A percentile compares a stretch with the other conserved stretches of the same genome.
Evolutionary conservation across 176 grass and related monocot genomes (phyloP).

Genomic region (Eleusine indica): DNA sequence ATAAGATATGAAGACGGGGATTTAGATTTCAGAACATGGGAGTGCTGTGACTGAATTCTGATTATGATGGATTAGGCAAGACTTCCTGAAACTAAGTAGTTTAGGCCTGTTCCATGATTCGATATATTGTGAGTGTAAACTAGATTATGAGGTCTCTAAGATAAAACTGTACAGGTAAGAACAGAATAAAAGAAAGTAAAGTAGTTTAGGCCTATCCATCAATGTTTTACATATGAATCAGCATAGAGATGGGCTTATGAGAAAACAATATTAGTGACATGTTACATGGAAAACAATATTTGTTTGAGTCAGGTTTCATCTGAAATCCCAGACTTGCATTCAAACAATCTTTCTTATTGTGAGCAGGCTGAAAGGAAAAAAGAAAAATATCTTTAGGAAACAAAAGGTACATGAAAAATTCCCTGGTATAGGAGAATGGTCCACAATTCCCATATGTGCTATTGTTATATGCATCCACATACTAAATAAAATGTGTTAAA

Average conservation of each 20-base stretch:
- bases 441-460: neutral
- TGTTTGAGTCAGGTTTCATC: conserved; percentile 3
- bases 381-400: neutral
- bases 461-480: neutral
- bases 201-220: neutral
- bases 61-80: neutral
- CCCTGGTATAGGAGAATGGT: neutral
- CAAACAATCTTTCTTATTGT: no score
- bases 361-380: no score
- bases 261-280: conserved; percentile 11
- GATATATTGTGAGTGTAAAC: neutral
- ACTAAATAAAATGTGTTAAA: neutral
- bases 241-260: neutral
- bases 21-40: neutral
- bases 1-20: neutral
- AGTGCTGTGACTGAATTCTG: neutral
- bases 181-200: conserved; percentile 5
- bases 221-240: neutral
- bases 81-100: neutral
- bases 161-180: neutral
- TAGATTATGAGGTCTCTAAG: conserved; percentile 1
- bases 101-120: neutral
- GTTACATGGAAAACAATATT: neutral
- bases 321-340: neutral
- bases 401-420: conserved; percentile 10